A percentile compares a stretch with the other conserved stretches of the same genome.
phyloP scores from a whole-genome alignment of 306 rosid genomes.

The Nissolia schottii region DNA sequence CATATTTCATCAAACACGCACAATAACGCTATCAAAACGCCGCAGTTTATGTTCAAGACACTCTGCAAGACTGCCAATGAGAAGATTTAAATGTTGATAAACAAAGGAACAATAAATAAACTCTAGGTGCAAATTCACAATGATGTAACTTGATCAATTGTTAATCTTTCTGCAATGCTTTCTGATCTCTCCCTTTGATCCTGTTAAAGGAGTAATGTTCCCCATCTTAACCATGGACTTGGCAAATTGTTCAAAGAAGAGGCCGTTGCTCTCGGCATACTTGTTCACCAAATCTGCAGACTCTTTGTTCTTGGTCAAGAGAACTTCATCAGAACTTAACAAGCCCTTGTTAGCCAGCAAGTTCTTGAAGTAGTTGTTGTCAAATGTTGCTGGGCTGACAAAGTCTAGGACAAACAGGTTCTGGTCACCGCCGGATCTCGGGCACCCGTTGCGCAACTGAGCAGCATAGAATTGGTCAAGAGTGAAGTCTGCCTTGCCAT shows the following conservation, averaged over 20 bases:
- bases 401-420: constrained; percentile 74
- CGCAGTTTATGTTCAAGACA: background rate
- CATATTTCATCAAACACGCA: background rate
- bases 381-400: constrained; percentile 73
- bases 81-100: background rate
- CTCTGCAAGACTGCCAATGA: background rate
- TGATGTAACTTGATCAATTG: background rate
- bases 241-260: constrained; percentile 78
- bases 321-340: constrained; percentile 75
- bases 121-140: background rate
- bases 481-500: constrained; percentile 64
- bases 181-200: constrained; percentile 84
- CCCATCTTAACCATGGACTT: constrained; percentile 96
- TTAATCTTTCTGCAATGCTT: constrained; percentile 72
- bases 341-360: constrained; percentile 65
- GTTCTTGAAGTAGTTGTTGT: constrained; percentile 75
- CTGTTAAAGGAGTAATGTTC: constrained; percentile 76
- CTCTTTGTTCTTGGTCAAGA: constrained; percentile 48
- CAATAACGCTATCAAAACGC: background rate
- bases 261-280: constrained; percentile 50
- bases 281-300: constrained; percentile 59
- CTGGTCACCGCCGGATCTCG: constrained; percentile 87
- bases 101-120: constrained; percentile 11
- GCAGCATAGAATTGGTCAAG: constrained; percentile 59
- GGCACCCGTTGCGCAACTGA: constrained; percentile 54